A percentile compares a stretch with the other conserved stretches of the same genome.
phyloP scores from a whole-genome alignment of 805 yeast species.

The Candida michaelii region DNA sequence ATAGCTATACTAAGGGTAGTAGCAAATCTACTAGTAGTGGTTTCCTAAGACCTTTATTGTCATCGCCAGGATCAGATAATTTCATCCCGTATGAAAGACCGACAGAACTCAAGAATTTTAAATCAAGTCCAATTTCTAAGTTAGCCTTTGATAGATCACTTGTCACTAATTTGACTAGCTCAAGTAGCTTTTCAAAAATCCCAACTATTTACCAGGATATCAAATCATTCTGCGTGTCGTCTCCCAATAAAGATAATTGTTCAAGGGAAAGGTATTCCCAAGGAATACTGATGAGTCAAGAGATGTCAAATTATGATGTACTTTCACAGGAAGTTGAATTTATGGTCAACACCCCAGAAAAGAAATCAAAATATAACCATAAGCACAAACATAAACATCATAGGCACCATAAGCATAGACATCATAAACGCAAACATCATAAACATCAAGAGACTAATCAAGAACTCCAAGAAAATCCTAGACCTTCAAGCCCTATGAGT shows the following conservation, averaged over 20 bases:
- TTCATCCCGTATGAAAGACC: neutral
- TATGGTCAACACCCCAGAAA: neutral
- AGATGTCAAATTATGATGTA: neutral
- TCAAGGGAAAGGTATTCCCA: neutral
- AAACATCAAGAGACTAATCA: neutral
- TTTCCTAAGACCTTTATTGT: neutral
- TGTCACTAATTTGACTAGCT: neutral
- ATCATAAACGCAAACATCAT: neutral
- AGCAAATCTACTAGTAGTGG: neutral
- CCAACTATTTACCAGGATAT: neutral
- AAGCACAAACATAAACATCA: constrained; percentile 10
- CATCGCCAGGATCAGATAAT: neutral
- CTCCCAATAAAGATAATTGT: neutral
- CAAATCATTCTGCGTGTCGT: neutral
- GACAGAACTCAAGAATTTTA: neutral
- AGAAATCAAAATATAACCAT: constrained; percentile 6
- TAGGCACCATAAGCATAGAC: constrained; percentile 2
- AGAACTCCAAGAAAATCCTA: neutral
- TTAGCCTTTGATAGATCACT: constrained; percentile 4
- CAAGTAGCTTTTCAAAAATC: neutral
- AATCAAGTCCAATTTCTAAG: constrained; percentile 5
- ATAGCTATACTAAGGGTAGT: neutral
- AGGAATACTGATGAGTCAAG: neutral
- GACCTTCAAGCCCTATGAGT: neutral
- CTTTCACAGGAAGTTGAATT: neutral